Evolutionary conservation across 179 eudicot species (phyloP).

Genomic region (Spinacia oleracea): DNA sequence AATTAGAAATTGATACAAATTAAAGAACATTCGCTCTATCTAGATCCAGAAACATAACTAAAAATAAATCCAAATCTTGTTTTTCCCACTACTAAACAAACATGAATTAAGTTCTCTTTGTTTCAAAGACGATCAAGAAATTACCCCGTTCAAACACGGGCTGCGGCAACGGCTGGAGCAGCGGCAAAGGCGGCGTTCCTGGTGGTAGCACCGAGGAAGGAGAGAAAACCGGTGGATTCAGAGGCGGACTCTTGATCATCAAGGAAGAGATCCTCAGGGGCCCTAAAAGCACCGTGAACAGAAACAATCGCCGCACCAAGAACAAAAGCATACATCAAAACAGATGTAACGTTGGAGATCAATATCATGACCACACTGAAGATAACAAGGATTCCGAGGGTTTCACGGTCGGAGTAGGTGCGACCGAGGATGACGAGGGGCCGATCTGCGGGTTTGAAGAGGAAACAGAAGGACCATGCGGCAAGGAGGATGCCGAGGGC

Average conservation of each 20-base stretch:
- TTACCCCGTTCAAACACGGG: conserved; percentile 39
- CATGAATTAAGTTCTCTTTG: no score
- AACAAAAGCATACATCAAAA: conserved; percentile 56
- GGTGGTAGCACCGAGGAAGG: conserved; percentile 45
- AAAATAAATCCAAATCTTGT: background rate
- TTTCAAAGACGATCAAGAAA: background rate
- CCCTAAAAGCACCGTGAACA: conserved; percentile 59
- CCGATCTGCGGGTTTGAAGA: conserved; percentile 71
- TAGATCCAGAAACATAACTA: background rate
- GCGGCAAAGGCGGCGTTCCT: conserved; percentile 31
- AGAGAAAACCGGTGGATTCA: conserved; percentile 43
- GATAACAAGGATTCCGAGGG: conserved; percentile 38
- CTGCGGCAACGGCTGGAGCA: conserved; percentile 35
- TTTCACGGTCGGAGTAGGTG: conserved; percentile 57
- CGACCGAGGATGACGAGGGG: conserved; percentile 56
- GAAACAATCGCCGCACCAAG: conserved; percentile 50
- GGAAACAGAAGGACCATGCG: conserved; percentile 71
- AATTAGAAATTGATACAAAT: background rate
- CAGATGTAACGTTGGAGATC: conserved; percentile 65
- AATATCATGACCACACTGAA: conserved; percentile 44
- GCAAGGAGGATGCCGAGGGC: conserved; percentile 53
- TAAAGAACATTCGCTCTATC: background rate
- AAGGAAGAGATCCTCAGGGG: conserved; percentile 65
- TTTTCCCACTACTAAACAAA: background rate
- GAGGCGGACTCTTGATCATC: conserved; percentile 52